Evolutionary conservation across 345 rosid species (phyloP).

Genomic region (Melaleuca alternifolia): DNA sequence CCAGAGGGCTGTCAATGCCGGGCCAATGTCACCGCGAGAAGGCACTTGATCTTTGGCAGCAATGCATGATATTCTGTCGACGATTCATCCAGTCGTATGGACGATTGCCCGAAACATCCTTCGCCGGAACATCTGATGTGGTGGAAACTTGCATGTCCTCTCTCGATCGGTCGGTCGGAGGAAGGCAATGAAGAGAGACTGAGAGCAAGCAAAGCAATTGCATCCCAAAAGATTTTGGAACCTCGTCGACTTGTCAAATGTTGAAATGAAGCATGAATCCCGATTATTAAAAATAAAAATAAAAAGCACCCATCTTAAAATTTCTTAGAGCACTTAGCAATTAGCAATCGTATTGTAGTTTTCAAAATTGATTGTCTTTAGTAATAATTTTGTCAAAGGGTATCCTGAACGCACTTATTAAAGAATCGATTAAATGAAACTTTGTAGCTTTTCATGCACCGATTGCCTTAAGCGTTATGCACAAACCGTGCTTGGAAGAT

Average conservation of each 20-base stretch:
- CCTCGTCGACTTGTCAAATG: too few relatives aligned
- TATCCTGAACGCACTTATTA: background rate
- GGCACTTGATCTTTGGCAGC: background rate
- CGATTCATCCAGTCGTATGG: background rate
- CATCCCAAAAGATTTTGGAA: too few relatives aligned
- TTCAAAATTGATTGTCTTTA: too few relatives aligned
- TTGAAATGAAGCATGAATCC: too few relatives aligned
- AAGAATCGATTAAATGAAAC: background rate
- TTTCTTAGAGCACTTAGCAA: too few relatives aligned
- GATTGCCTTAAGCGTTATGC: background rate
- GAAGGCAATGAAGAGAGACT: too few relatives aligned
- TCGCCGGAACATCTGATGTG: background rate
- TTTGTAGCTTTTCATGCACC: background rate
- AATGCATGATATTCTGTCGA: background rate
- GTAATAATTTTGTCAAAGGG: too few relatives aligned
- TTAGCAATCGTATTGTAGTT: too few relatives aligned
- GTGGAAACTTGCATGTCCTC: background rate
- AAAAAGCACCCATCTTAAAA: too few relatives aligned
- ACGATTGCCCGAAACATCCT: background rate
- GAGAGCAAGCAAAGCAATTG: too few relatives aligned
- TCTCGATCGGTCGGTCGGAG: too few relatives aligned
- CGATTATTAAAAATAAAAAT: too few relatives aligned
- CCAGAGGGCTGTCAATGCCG: background rate
- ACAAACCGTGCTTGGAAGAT: background rate
- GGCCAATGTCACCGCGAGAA: background rate